These are phyloP conservation scores for Kodamaea restingae DNA, from an alignment of 805 yeast genomes.

Conservation along the genomic window DNA sequence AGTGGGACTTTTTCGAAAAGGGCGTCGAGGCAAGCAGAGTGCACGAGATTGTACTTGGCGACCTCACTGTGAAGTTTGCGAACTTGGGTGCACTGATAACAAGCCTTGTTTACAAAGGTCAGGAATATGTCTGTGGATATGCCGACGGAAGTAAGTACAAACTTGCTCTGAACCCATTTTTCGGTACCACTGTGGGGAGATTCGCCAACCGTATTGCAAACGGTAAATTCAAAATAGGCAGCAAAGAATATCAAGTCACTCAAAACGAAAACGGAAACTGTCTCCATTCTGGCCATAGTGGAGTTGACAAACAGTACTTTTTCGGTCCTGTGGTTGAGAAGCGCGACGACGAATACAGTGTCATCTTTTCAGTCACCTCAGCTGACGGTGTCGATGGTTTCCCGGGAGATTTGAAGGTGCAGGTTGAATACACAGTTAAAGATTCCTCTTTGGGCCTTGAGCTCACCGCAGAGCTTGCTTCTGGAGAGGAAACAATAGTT, in stretches of 20 bases:
- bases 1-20: slow-evolving; percentile 27
- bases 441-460: slow-evolving; percentile 43
- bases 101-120: slow-evolving; percentile 36
- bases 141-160: slow-evolving; percentile 29
- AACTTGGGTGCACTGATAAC: slow-evolving; percentile 53
- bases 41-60: slow-evolving; percentile 32
- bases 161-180: slow-evolving; percentile 41
- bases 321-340: slow-evolving; percentile 50
- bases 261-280: slow-evolving; percentile 40
- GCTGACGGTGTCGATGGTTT: slow-evolving; percentile 50
- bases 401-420: slow-evolving; percentile 52
- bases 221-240: slow-evolving; percentile 41
- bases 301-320: slow-evolving; percentile 49
- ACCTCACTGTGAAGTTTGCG: slow-evolving; percentile 38
- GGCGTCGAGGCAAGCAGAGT: slow-evolving; percentile 28
- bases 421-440: slow-evolving; percentile 44
- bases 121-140: slow-evolving; percentile 38
- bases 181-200: slow-evolving; percentile 66
- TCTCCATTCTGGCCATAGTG: slow-evolving; percentile 54
- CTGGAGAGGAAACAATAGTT: slow-evolving; percentile 45
- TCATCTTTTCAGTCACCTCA: slow-evolving; percentile 42
- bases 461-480: slow-evolving; percentile 38
- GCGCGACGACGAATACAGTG: slow-evolving; percentile 25
- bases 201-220: slow-evolving; percentile 55
- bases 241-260: slow-evolving; percentile 37